phyloP scores from a whole-genome alignment of 345 rosid species.

The Cardamine chenopodiifolia region DNA sequence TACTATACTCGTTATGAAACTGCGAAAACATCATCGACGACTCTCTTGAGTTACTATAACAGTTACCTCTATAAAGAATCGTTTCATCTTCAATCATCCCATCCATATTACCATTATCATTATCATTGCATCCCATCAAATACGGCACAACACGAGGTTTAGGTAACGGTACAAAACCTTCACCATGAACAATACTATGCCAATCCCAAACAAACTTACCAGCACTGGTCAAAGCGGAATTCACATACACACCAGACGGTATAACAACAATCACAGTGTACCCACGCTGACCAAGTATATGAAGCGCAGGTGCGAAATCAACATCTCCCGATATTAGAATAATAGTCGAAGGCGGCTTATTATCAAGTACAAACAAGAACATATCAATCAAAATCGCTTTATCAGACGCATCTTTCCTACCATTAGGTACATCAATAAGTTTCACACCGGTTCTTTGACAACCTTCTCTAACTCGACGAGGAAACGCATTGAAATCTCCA shows the following conservation, averaged over 20 bases:
- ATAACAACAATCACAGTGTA: slow-evolving; percentile 80
- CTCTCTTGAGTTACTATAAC: slow-evolving; percentile 59
- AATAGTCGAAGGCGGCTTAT: slow-evolving; percentile 84
- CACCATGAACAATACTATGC: slow-evolving; percentile 93
- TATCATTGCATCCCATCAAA: slow-evolving; percentile 56
- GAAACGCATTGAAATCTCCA: slow-evolving; percentile 94
- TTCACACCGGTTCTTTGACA: slow-evolving; percentile 97
- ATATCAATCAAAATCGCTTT: slow-evolving; percentile 94
- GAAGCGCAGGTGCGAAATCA: slow-evolving; percentile 95
- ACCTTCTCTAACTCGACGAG: slow-evolving; percentile 93
- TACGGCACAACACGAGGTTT: slow-evolving; percentile 55
- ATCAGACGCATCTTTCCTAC: slow-evolving; percentile 97
- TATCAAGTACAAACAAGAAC: slow-evolving; percentile 94
- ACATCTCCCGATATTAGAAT: slow-evolving; percentile 95
- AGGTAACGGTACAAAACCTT: slow-evolving; percentile 71
- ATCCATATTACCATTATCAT: slow-evolving; percentile 48
- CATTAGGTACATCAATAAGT: slow-evolving; percentile 93
- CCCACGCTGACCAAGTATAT: slow-evolving; percentile 94
- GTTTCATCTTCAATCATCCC: slow-evolving; percentile 73
- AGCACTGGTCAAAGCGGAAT: slow-evolving; percentile 84
- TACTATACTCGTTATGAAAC: slow-evolving; percentile 46
- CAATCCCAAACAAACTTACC: slow-evolving; percentile 98
- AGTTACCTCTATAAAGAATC: slow-evolving; percentile 67
- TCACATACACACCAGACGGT: slow-evolving; percentile 83
- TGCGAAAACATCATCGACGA: slow-evolving; percentile 53